Base-by-base conservation (phyloP, 768 basidiomycete genomes). In the Imleria badia region DNA sequence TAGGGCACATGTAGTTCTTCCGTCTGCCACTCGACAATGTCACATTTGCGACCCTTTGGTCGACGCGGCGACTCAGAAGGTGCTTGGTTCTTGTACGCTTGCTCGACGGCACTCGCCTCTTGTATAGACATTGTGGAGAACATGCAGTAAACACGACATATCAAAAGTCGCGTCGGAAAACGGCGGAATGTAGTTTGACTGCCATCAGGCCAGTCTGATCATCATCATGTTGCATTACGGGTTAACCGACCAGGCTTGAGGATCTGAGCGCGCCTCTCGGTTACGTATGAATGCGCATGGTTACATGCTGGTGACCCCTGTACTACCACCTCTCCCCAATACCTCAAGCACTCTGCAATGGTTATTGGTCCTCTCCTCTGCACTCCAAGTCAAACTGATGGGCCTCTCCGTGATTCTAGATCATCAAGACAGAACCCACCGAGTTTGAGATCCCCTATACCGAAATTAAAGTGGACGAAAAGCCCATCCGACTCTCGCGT, bases 11-110 rank as follows among this genome's bases (percentile, higher is more conserved):
- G 58, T n/a, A 82, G 58, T 20, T 80, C 78, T 60, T 82, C 80
- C 46, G 76, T 78, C 35, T 73, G 78, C 83, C 82, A 84, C 42
- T 82, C n/a, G n/a, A n/a, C n/a, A n/a, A n/a, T n/a, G n/a, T n/a
- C n/a, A n/a, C n/a, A n/a, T n/a, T n/a, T n/a, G n/a, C n/a, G n/a
- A n/a, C n/a, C n/a, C n/a, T n/a, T n/a, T n/a, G n/a, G n/a, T n/a
- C n/a, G n/a, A n/a, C n/a, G 29, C 58, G 56, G 60, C 33, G 54
- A 51, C 48, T 61, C 59, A 2, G 54, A 15, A 3, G 54, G 44
- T 6, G 17, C 23, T 26, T 1, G 48, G 52, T 5, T 23, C 39
- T 19, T 54, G 43, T 12, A n/a, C 36, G 6, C 22, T 35, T 19
- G 47, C 47, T 57, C 61, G 53, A 29, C 45, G 40, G 26, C 54